phyloP scores from a whole-genome alignment of 2,329 filamentous ascomycete species.

The Lomentospora prolificans region DNA sequence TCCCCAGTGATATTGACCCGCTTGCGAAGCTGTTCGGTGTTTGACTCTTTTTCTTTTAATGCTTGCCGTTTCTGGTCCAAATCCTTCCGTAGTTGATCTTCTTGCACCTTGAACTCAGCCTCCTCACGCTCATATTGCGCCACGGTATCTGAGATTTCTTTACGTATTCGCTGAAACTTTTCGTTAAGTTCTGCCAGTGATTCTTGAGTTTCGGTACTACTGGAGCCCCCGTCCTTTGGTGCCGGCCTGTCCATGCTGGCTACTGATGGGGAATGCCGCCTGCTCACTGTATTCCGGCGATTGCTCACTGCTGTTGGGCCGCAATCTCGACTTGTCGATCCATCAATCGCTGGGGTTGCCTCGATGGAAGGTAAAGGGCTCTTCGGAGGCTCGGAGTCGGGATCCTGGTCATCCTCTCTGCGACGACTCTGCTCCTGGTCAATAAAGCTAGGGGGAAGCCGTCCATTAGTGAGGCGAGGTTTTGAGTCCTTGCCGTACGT shows the following conservation, averaged over 20 bases:
- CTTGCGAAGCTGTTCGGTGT: constrained; percentile 72
- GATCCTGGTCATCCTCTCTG: constrained; percentile 30
- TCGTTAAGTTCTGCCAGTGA: constrained; percentile 68
- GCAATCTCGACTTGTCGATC: constrained; percentile 54
- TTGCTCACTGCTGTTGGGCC: constrained; percentile 34
- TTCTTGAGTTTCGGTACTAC: constrained; percentile 18
- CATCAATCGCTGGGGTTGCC: constrained; percentile 50
- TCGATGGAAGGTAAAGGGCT: constrained; percentile 49
- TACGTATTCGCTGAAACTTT: constrained; percentile 67
- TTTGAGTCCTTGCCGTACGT: constrained; percentile 60
- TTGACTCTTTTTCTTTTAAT: constrained; percentile 84
- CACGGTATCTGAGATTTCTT: constrained; percentile 73
- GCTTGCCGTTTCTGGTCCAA: constrained; percentile 68
- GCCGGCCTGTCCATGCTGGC: constrained; percentile 42
- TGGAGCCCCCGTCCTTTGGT: constrained; percentile 24
- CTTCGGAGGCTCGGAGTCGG: constrained; percentile 35
- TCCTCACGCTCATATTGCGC: constrained; percentile 62
- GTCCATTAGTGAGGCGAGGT: constrained; percentile 47
- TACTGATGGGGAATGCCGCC: constrained; percentile 66
- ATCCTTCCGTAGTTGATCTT: constrained; percentile 63
- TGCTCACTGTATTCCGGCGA: constrained; percentile 49
- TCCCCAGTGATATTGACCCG: constrained; percentile 73
- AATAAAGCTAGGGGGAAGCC: constrained; percentile 45
- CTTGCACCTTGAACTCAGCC: constrained; percentile 54
- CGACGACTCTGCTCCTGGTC: constrained; percentile 37